Percentiles rank a stretch among this genome's conserved stretches.
phyloP scores from a whole-genome alignment of 2,329 filamentous ascomycete genomes.

The Trichoderma aggressivum region DNA sequence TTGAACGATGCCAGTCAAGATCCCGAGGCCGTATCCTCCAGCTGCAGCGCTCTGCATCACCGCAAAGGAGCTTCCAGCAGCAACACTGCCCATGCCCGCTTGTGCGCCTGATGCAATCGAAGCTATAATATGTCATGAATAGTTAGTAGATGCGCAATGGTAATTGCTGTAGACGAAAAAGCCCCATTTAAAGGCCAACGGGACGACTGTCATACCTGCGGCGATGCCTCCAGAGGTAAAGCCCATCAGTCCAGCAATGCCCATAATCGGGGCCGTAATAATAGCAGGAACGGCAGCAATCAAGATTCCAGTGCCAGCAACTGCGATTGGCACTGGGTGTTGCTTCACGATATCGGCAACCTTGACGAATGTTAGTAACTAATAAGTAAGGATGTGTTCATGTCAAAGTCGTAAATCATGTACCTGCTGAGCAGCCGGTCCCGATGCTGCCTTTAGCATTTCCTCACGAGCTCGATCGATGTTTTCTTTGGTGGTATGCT shows the following conservation, averaged over 20 bases:
- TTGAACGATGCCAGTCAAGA: conserved; percentile 23
- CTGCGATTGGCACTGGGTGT: background rate
- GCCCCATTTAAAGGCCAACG: background rate
- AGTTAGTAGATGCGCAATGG: background rate
- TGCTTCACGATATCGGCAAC: background rate
- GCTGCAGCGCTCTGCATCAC: conserved; percentile 32
- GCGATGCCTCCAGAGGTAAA: conserved; percentile 24
- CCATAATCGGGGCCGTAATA: conserved; percentile 20
- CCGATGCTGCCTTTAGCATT: background rate
- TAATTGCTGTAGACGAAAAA: no score
- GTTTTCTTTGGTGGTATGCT: background rate
- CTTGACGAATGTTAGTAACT: background rate
- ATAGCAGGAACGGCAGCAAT: background rate
- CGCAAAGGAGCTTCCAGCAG: conserved; percentile 27
- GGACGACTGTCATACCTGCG: conserved; percentile 14
- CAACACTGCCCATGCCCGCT: conserved; percentile 29
- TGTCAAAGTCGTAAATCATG: background rate
- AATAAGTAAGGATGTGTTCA: no score
- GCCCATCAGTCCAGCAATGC: conserved; percentile 20
- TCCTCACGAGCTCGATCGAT: background rate
- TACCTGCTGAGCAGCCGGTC: background rate
- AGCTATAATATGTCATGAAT: conserved; percentile 16
- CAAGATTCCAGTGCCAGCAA: background rate
- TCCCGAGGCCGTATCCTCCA: conserved; percentile 28
- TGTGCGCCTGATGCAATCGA: conserved; percentile 28